A percentile compares a stretch with the other conserved stretches of the same genome.
Conservation (phyloP, 2,329 filamentous ascomycete genomes). For the Colletotrichum ledebouriae region DNA sequence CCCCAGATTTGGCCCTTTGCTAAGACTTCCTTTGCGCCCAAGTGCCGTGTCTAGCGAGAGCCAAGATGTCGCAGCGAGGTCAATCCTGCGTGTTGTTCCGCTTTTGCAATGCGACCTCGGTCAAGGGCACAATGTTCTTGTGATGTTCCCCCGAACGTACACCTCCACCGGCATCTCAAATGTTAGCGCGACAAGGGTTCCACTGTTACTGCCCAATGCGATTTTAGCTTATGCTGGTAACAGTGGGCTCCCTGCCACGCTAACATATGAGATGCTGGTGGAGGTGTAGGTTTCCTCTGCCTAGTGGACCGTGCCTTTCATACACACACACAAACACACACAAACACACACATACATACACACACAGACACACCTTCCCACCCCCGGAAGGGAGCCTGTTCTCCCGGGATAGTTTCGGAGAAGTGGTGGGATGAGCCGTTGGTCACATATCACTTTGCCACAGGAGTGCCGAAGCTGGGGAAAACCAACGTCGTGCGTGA, state of each 20-base stretch:
- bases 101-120: slow-evolving; percentile 10
- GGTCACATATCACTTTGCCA: slow-evolving; percentile 17
- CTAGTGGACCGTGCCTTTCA: background rate
- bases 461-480: background rate
- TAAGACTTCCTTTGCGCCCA: background rate
- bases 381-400: background rate
- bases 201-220: no score
- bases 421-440: slow-evolving; percentile 6
- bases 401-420: background rate
- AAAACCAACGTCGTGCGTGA: background rate
- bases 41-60: background rate
- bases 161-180: no score
- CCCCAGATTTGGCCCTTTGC: slow-evolving; percentile 1
- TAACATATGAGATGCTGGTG: no score
- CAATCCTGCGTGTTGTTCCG: background rate
- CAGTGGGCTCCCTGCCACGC: no score
- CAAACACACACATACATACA: no score
- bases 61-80: background rate
- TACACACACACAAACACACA: no score
- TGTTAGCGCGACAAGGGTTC: no score
- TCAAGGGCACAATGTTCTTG: slow-evolving; percentile 3
- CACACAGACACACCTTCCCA: background rate
- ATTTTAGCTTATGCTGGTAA: no score
- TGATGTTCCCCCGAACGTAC: slow-evolving; percentile 12
- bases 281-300: slow-evolving; percentile 10